Conservation (phyloP, 2,329 filamentous ascomycete genomes). For the Zymoseptoria ardabiliae region DNA sequence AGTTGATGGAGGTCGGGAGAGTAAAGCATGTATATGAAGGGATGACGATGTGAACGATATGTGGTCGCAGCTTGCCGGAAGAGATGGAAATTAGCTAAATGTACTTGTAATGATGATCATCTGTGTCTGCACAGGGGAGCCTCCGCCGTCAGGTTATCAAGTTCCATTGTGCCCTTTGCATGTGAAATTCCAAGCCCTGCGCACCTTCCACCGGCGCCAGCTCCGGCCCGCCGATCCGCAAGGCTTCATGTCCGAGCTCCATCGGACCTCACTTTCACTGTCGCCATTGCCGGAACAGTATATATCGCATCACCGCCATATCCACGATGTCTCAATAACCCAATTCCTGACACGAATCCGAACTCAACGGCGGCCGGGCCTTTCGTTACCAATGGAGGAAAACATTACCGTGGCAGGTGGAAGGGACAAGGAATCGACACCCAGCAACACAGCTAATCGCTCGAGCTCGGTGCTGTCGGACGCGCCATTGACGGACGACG, state of each 20-base stretch:
- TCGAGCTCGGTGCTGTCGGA: constrained; percentile 1
- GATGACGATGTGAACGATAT: too few species aligned
- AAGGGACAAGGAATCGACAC: neutral
- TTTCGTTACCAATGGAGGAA: neutral
- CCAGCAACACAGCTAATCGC: neutral
- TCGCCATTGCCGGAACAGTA: neutral
- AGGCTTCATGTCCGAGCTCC: neutral
- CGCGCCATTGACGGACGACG: neutral
- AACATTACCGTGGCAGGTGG: neutral
- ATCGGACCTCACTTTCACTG: neutral
- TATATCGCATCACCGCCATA: neutral
- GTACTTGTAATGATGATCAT: too few species aligned
- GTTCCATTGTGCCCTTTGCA: too few species aligned
- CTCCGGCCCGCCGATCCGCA: neutral
- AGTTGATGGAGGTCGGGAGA: constrained; percentile 21
- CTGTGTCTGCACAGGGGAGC: too few species aligned
- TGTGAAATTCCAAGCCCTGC: neutral
- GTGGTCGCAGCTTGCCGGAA: too few species aligned
- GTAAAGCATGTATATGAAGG: too few species aligned
- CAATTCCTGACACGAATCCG: neutral
- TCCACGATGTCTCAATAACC: neutral
- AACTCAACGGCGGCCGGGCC: neutral
- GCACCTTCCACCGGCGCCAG: neutral
- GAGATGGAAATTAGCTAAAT: too few species aligned
- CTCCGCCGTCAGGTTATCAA: too few species aligned